Evolutionary conservation across 495 filamentous ascomycete species (phyloP).

Genomic region (Cercophora sp.): DNA sequence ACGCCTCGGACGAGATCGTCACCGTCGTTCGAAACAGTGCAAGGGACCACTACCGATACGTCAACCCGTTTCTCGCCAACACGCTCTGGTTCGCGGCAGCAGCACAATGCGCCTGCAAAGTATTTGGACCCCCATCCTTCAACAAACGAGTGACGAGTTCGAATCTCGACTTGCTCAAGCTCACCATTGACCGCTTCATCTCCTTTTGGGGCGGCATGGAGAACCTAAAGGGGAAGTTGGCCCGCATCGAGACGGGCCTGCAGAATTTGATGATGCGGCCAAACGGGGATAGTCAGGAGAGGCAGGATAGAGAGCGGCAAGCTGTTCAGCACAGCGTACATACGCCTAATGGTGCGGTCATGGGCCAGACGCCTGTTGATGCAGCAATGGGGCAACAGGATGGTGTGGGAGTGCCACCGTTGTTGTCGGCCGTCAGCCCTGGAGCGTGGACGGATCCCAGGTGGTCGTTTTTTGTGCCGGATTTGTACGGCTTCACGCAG

Average conservation of each 20-base stretch:
- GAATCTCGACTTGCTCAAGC: constrained; percentile 14
- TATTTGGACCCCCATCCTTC: constrained; percentile 14
- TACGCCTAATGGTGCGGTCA: background rate
- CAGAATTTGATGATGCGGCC: constrained; percentile 9
- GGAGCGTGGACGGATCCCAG: constrained; percentile 3
- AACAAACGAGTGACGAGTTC: constrained; percentile 12
- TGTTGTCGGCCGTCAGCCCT: background rate
- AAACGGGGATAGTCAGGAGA: background rate
- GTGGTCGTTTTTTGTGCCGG: background rate
- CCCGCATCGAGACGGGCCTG: constrained; percentile 16
- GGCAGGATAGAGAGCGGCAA: background rate
- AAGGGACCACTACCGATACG: constrained; percentile 19
- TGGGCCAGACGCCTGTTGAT: background rate
- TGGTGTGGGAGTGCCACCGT: background rate
- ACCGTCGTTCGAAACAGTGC: constrained; percentile 18
- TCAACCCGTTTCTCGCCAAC: constrained; percentile 30
- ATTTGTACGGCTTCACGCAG: constrained; percentile 5
- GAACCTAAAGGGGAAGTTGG: constrained; percentile 14
- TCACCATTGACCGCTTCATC: constrained; percentile 18
- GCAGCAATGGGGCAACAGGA: background rate
- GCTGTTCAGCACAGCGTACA: background rate
- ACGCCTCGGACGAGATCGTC: constrained; percentile 26
- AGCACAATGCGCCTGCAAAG: constrained; percentile 22
- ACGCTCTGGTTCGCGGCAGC: constrained; percentile 32
- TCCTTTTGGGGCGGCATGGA: constrained; percentile 20